Percentiles rank a stretch among this genome's conserved stretches.
Evolutionary conservation across 2,329 filamentous ascomycete species (phyloP).

Genomic region (Tolypocladium sp.): DNA sequence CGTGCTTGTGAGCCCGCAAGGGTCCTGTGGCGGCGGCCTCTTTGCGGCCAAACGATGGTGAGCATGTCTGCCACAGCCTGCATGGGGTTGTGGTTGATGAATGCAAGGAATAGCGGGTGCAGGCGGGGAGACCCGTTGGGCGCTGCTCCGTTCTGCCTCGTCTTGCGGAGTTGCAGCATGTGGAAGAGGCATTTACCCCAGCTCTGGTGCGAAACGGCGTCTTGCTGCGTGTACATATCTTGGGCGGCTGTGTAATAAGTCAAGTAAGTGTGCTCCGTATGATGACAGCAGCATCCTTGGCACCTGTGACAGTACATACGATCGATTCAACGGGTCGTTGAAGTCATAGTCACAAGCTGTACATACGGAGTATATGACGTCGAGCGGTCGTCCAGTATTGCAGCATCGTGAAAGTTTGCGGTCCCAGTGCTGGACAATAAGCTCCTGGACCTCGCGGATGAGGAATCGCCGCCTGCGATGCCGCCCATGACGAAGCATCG

Average conservation of each 20-base stretch:
- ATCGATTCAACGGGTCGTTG: not conserved
- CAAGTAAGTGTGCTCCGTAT: too few relatives aligned
- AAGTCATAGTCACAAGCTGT: not conserved
- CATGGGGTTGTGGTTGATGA: not conserved
- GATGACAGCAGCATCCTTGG: too few relatives aligned
- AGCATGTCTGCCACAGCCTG: not conserved
- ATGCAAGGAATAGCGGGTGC: not conserved
- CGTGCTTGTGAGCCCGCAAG: too few relatives aligned
- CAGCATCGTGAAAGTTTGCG: too few relatives aligned
- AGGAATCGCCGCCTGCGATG: not conserved
- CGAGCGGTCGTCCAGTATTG: not conserved
- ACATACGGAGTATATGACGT: not conserved
- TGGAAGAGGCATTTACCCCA: not conserved
- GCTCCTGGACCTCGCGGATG: not conserved
- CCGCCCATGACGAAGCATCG: not conserved
- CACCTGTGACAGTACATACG: too few relatives aligned
- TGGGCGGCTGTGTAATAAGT: not conserved
- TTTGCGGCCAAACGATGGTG: not conserved
- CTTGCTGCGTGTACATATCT: not conserved
- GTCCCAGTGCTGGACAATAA: not conserved
- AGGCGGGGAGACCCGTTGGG: not conserved
- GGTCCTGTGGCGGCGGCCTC: not conserved
- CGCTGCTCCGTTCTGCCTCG: too few relatives aligned
- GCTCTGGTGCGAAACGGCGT: not conserved
- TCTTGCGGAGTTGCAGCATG: not conserved